Conservation (phyloP, 2,329 filamentous ascomycete genomes). For the Neocatenulostroma microsporum region DNA sequence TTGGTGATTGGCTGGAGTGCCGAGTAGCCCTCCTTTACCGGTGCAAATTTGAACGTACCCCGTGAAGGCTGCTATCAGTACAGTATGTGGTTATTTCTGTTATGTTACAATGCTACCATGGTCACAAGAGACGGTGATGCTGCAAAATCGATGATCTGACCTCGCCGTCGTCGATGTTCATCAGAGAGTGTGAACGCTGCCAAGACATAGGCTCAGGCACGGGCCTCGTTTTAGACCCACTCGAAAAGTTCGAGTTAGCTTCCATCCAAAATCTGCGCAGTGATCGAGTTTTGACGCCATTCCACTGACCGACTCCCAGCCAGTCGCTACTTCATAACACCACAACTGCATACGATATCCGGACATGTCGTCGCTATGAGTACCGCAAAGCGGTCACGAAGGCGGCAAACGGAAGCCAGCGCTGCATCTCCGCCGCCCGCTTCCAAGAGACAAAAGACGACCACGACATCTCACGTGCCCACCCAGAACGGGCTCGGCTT, state of each 20-base stretch:
- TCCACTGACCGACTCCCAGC: conserved; percentile 1
- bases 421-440: conserved; percentile 23
- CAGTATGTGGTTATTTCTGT: too few species aligned
- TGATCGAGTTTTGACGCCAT: not conserved
- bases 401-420: conserved; percentile 21
- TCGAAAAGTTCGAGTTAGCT: too few species aligned
- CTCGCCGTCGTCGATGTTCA: too few species aligned
- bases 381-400: conserved; percentile 27
- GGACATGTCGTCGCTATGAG: conserved; percentile 28
- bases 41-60: too few species aligned
- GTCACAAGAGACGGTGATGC: too few species aligned
- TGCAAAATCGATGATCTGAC: too few species aligned
- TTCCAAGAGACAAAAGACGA: conserved; percentile 27
- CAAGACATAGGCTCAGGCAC: not conserved
- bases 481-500: conserved; percentile 24
- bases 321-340: not conserved
- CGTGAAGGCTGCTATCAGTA: too few species aligned
- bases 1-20: conserved; percentile 5
- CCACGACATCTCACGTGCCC: conserved; percentile 27
- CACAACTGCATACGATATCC: not conserved
- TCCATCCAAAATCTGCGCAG: too few species aligned
- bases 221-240: too few species aligned
- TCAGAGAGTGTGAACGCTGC: too few species aligned
- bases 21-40: too few species aligned
- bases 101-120: too few species aligned